Conservation (phyloP, 139 green algal genomes). For the Coelastrella sp. region DNA sequence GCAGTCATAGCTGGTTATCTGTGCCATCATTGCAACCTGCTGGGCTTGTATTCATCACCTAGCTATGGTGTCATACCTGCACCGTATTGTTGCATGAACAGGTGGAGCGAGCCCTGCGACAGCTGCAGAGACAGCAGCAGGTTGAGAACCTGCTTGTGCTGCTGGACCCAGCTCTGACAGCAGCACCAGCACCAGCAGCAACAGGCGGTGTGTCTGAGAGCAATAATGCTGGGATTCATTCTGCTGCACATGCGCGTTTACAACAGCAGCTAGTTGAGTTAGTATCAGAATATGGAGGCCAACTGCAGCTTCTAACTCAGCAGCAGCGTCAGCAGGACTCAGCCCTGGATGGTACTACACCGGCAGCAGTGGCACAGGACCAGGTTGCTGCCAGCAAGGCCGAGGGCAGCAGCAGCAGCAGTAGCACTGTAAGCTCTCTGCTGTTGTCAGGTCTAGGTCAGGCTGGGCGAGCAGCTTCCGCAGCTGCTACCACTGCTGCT, state of each 20-base stretch:
- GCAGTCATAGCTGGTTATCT: too few relatives aligned
- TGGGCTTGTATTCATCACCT: too few relatives aligned
- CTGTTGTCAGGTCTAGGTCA: conserved; percentile 36
- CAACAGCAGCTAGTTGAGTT: not conserved
- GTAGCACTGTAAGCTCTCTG: not conserved
- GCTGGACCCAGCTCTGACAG: conserved; percentile 26
- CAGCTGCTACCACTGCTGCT: conserved; percentile 29
- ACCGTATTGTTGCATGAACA: not conserved
- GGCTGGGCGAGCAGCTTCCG: not conserved
- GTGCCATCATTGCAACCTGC: too few relatives aligned
- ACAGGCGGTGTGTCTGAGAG: not conserved
- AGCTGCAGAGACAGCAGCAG: not conserved
- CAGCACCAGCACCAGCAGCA: not conserved
- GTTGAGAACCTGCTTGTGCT: conserved; percentile 4
- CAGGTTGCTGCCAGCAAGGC: not conserved
- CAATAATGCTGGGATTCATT: not conserved
- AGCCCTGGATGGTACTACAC: too few relatives aligned
- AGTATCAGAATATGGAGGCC: conserved; percentile 4
- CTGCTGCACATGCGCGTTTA: not conserved
- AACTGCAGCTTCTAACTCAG: not conserved
- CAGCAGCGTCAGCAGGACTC: conserved; percentile 23
- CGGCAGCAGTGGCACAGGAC: not conserved
- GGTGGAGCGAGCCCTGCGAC: not conserved
- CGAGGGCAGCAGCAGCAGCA: conserved; percentile 12
- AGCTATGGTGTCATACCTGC: not conserved